These are phyloP conservation scores for Cercospora nicotianae DNA, from an alignment of 2,329 filamentous ascomycete species.

Conservation along the genomic window DNA sequence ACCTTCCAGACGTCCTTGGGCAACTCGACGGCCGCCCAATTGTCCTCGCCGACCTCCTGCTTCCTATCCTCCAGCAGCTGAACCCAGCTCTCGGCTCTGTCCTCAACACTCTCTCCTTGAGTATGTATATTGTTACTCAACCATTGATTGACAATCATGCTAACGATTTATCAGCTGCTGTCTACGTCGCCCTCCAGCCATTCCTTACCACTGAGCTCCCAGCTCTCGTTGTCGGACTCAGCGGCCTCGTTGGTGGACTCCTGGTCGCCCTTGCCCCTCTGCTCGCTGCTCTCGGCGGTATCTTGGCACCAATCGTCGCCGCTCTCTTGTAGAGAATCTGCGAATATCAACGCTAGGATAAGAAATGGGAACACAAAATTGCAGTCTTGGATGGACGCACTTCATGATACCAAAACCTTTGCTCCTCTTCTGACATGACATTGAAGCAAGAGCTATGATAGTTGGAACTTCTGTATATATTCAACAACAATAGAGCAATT, in stretches of 20 bases:
- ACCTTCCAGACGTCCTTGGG: constrained; percentile 14
- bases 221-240: constrained; percentile 3
- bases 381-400: not conserved
- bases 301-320: constrained; percentile 14
- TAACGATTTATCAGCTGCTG: constrained; percentile 1
- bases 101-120: constrained; percentile 12
- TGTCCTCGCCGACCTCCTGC: constrained; percentile 13
- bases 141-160: no score
- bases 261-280: constrained; percentile 10
- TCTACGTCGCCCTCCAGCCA: constrained; percentile 17
- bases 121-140: no score
- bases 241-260: constrained; percentile 13
- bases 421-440: not conserved
- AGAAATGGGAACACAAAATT: not conserved
- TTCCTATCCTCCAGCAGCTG: constrained; percentile 11
- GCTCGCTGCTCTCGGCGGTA: constrained; percentile 13
- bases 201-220: constrained; percentile 18
- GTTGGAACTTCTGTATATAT: not conserved
- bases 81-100: constrained; percentile 19
- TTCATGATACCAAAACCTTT: not conserved
- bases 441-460: not conserved
- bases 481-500: not conserved
- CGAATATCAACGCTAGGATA: not conserved
- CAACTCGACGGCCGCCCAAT: constrained; percentile 19
- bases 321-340: not conserved